Percentiles rank a stretch among this genome's conserved stretches.
Evolutionary conservation across 2,329 filamentous ascomycete genomes (phyloP).

Genomic region (Lachnellula suecica): DNA sequence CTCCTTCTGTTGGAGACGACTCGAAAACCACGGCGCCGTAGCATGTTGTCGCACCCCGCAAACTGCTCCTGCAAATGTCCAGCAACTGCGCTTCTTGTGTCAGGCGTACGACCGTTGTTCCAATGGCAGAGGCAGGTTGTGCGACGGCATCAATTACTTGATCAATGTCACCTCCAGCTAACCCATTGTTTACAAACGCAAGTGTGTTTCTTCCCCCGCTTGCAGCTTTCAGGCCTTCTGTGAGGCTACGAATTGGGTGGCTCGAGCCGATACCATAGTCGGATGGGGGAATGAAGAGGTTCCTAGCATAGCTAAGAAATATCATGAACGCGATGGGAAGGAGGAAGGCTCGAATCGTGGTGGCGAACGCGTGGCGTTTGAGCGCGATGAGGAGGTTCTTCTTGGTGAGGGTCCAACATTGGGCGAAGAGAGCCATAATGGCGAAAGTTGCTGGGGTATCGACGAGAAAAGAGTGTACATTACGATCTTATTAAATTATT

Average conservation of each 20-base stretch:
- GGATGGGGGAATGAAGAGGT: conserved; percentile 78
- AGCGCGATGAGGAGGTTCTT: conserved; percentile 63
- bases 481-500: too few species aligned
- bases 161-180: conserved; percentile 71
- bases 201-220: conserved; percentile 64
- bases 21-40: conserved; percentile 74
- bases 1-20: conserved; percentile 71
- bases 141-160: conserved; percentile 65
- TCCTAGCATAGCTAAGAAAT: conserved; percentile 71
- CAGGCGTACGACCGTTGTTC: conserved; percentile 57
- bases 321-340: conserved; percentile 58
- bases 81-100: conserved; percentile 57
- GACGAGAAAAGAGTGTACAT: too few species aligned
- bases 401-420: conserved; percentile 58
- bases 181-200: conserved; percentile 76
- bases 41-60: conserved; percentile 68
- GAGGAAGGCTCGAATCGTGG: conserved; percentile 56
- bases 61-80: conserved; percentile 59
- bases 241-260: conserved; percentile 60
- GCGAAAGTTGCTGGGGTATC: too few species aligned
- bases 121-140: conserved; percentile 51
- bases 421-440: conserved; percentile 52
- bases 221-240: conserved; percentile 60
- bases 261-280: conserved; percentile 69
- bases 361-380: conserved; percentile 51